Evolutionary conservation across 345 rosid genomes (phyloP).

Genomic region (Melastoma malabathricum): DNA sequence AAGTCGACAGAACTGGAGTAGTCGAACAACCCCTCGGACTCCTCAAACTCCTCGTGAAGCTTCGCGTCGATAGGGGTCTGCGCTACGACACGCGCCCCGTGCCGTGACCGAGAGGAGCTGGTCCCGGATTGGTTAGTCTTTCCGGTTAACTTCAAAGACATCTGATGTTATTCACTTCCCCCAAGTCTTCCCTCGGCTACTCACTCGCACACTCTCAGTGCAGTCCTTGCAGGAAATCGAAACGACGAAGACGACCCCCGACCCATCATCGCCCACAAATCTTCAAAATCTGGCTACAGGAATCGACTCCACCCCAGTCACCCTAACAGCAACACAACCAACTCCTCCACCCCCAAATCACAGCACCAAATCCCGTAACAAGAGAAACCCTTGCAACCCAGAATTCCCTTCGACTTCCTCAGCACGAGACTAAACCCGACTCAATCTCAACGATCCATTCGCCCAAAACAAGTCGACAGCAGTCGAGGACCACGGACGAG

Average conservation of each 20-base stretch:
- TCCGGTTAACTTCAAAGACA: constrained; percentile 44
- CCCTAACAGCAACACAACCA: too few species aligned
- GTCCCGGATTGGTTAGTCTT: constrained; percentile 31
- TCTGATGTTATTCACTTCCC: constrained; percentile 8
- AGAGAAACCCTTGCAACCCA: constrained; percentile 2
- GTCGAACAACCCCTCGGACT: constrained; percentile 46
- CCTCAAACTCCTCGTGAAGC: constrained; percentile 51
- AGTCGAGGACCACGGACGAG: background rate
- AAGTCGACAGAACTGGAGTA: constrained; percentile 50
- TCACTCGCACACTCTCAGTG: constrained; percentile 5
- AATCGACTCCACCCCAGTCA: too few species aligned
- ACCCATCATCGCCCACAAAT: too few species aligned
- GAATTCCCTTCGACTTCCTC: background rate
- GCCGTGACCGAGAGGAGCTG: constrained; percentile 40
- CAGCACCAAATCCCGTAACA: too few species aligned
- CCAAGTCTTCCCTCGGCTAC: constrained; percentile 7
- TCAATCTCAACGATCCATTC: background rate
- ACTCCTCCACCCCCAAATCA: too few species aligned
- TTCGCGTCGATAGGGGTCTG: constrained; percentile 73
- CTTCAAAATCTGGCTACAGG: too few species aligned
- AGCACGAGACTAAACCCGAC: background rate
- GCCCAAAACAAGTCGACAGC: background rate
- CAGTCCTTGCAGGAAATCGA: background rate
- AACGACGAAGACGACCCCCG: too few species aligned
- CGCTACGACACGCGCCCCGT: constrained; percentile 30